Evolutionary conservation across 345 rosid species (phyloP).

Genomic region (Kernera saxatilis): DNA sequence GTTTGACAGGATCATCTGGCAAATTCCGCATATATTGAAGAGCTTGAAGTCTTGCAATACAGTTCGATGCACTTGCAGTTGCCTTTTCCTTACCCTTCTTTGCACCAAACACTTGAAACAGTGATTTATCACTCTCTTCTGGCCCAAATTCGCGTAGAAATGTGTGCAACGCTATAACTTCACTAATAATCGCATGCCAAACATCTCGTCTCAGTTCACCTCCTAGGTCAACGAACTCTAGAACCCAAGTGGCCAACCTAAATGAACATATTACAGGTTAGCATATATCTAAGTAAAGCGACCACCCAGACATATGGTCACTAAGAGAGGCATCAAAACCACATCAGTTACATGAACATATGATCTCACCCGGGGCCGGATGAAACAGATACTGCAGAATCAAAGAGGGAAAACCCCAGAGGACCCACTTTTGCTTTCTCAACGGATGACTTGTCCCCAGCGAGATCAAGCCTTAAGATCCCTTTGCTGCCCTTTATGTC

Average conservation of each 20-base stretch:
- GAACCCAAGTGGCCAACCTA: constrained; percentile 73
- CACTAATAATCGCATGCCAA: constrained; percentile 84
- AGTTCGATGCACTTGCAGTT: constrained; percentile 49
- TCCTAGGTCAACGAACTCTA: constrained; percentile 97
- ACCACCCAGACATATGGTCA: neutral
- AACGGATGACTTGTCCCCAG: constrained; percentile 44
- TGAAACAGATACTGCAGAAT: constrained; percentile 80
- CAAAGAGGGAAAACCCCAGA: constrained; percentile 68
- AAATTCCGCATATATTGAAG: constrained; percentile 74
- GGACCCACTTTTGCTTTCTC: constrained; percentile 95
- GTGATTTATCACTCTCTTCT: constrained; percentile 48
- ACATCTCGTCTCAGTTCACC: constrained; percentile 91
- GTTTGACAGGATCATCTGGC: constrained; percentile 83
- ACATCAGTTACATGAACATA: constrained; percentile 7
- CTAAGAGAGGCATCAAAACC: neutral
- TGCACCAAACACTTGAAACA: constrained; percentile 68
- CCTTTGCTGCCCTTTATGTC: constrained; percentile 53
- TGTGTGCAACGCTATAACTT: constrained; percentile 75
- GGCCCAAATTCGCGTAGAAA: constrained; percentile 77
- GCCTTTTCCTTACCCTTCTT: constrained; percentile 82
- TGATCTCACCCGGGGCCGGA: constrained; percentile 62
- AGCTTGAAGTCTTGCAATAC: constrained; percentile 87
- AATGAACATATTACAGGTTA: constrained; percentile 21
- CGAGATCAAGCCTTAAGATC: constrained; percentile 61
- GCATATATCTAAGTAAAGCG: neutral